phyloP scores from a whole-genome alignment of 441 rosid genomes.

The Pelargonium citronellum region DNA sequence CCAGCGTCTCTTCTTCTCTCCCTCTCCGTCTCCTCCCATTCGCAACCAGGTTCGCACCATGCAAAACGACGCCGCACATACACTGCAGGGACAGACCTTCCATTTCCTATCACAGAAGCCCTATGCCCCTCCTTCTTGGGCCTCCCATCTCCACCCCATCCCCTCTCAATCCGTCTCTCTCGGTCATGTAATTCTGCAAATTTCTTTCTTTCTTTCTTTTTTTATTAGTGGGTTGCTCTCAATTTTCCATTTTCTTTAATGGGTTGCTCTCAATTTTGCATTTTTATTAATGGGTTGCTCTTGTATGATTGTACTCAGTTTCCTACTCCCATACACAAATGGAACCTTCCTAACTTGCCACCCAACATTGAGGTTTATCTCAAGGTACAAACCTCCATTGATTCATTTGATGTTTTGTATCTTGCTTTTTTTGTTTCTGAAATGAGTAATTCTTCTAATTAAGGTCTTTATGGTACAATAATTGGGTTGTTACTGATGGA shows the following conservation, averaged over 20 bases:
- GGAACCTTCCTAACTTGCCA: constrained; percentile 85
- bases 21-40: neutral
- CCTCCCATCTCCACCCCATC: constrained; percentile 58
- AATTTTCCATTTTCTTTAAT: neutral
- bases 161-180: constrained; percentile 71
- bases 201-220: constrained; percentile 1
- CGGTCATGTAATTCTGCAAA: constrained; percentile 42
- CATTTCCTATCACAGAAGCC: constrained; percentile 54
- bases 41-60: neutral
- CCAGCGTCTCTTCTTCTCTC: too few relatives aligned
- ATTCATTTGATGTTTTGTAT: neutral
- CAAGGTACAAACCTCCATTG: constrained; percentile 43
- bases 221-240: neutral
- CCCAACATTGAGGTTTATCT: constrained; percentile 65
- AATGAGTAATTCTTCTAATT: neutral
- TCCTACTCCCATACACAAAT: constrained; percentile 84
- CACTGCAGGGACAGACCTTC: constrained; percentile 14
- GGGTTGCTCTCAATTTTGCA: neutral
- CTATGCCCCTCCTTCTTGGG: constrained; percentile 80
- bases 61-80: neutral
- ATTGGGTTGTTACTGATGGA: too few relatives aligned
- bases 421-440: neutral
- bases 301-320: constrained; percentile 30
- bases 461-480: neutral
- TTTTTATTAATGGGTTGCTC: neutral